Evolutionary conservation across 495 filamentous ascomycete genomes (phyloP).

Genomic region (Recurvomyces mirabilis): DNA sequence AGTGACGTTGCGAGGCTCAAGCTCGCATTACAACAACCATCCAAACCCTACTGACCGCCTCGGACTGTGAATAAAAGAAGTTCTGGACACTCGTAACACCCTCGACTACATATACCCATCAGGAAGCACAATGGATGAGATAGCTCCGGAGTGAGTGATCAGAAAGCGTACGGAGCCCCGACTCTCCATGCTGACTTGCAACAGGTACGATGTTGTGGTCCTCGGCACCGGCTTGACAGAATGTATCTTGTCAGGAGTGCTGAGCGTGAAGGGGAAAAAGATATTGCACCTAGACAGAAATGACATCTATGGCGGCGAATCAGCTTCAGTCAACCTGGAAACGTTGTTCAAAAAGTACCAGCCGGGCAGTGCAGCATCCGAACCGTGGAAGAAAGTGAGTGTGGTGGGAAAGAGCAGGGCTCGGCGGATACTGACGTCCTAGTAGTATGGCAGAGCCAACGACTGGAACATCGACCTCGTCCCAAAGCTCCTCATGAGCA

Average conservation of each 20-base stretch:
- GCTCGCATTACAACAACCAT: too few relatives aligned
- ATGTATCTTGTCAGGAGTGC: conserved; percentile 93
- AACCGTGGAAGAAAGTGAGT: conserved; percentile 98
- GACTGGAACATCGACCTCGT: conserved; percentile 99
- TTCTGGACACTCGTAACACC: too few relatives aligned
- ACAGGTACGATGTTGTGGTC: conserved; percentile 97
- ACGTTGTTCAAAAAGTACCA: conserved; percentile 94
- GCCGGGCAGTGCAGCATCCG: conserved; percentile 65
- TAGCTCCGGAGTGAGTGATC: too few relatives aligned
- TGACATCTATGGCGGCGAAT: conserved; percentile 98
- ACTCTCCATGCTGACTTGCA: too few relatives aligned
- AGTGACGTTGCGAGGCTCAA: too few relatives aligned
- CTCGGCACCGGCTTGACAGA: conserved; percentile 96
- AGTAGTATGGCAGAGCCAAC: conserved; percentile 87
- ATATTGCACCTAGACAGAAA: conserved; percentile 98
- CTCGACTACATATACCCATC: too few relatives aligned
- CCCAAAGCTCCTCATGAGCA: conserved; percentile 96
- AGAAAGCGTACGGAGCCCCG: too few relatives aligned
- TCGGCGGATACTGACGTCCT: too few relatives aligned
- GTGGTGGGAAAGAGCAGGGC: too few relatives aligned
- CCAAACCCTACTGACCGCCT: too few relatives aligned
- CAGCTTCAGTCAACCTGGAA: conserved; percentile 90
- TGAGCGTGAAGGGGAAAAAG: conserved; percentile 98
- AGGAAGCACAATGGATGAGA: too few relatives aligned
- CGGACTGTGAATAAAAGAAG: too few relatives aligned